A percentile compares a stretch with the other conserved stretches of the same genome.
Evolutionary conservation across 805 yeast species (phyloP).

Genomic region (Debaryomyces tyrocola): DNA sequence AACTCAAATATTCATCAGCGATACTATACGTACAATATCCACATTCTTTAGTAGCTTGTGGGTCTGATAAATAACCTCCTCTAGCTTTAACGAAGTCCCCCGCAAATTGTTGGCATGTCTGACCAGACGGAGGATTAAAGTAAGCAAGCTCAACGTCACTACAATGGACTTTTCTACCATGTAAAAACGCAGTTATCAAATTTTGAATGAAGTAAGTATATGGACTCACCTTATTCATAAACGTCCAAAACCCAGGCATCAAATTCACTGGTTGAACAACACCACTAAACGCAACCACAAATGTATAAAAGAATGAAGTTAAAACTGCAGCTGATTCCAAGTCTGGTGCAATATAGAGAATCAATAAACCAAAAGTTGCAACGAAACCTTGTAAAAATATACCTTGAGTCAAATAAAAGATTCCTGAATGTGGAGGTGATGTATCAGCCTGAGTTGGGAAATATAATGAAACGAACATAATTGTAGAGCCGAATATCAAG

Average conservation of each 20-base stretch:
- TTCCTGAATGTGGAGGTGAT: conserved; percentile 41
- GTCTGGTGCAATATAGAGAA: conserved; percentile 61
- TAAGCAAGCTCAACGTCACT: conserved; percentile 23
- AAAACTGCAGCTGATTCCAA: conserved; percentile 66
- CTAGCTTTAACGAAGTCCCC: conserved; percentile 36
- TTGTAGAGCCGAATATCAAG: conserved; percentile 26
- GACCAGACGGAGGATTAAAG: conserved; percentile 49
- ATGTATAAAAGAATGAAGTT: conserved; percentile 53
- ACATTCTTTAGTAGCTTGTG: conserved; percentile 48
- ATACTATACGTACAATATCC: conserved; percentile 46
- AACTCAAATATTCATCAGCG: conserved; percentile 49
- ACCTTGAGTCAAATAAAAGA: conserved; percentile 30
- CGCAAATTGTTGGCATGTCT: conserved; percentile 63
- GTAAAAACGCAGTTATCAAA: conserved; percentile 45
- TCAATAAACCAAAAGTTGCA: conserved; percentile 35
- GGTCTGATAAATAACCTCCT: conserved; percentile 60
- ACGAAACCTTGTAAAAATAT: conserved; percentile 31
- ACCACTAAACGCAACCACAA: conserved; percentile 67
- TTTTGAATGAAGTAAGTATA: conserved; percentile 68
- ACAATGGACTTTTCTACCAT: conserved; percentile 48
- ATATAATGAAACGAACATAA: conserved; percentile 44
- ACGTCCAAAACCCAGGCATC: conserved; percentile 84
- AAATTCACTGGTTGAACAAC: conserved; percentile 55
- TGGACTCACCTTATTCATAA: conserved; percentile 76
- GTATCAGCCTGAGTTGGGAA: conserved; percentile 48